phyloP scores from a whole-genome alignment of 768 basidiomycete genomes.

The Rhizopogon roseolus region DNA sequence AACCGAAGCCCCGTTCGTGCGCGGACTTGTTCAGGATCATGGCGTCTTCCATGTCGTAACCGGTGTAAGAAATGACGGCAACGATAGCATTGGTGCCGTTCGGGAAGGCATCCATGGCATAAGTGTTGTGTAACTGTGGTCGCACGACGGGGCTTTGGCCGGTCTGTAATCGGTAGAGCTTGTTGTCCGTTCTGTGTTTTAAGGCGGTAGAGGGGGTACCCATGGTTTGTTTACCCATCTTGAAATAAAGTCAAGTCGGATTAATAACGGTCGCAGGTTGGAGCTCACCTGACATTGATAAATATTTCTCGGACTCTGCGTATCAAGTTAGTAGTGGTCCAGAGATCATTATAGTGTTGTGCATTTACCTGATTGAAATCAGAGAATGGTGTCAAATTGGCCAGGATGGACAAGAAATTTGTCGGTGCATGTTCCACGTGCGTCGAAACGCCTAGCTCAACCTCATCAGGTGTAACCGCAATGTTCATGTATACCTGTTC shows the following conservation, averaged over 20 bases:
- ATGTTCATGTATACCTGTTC: slow-evolving; percentile 99
- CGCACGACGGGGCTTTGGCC: slow-evolving; percentile 95
- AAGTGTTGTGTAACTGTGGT: slow-evolving; percentile 84
- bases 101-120: slow-evolving; percentile 98
- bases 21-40: slow-evolving; percentile 99
- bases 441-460: slow-evolving; percentile 69
- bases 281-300: slow-evolving; percentile 82
- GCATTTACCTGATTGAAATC: slow-evolving; percentile 90
- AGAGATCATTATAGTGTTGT: neutral
- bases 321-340: slow-evolving; percentile 3
- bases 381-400: slow-evolving; percentile 97
- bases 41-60: slow-evolving; percentile 99
- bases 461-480: slow-evolving; percentile 84
- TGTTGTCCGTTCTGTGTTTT: slow-evolving; percentile 94
- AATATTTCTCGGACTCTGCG: slow-evolving; percentile 82
- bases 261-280: neutral
- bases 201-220: slow-evolving; percentile 94
- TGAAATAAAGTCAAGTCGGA: slow-evolving; percentile 3
- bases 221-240: slow-evolving; percentile 99
- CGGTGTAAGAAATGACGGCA: slow-evolving; percentile 99
- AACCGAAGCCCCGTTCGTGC: slow-evolving; percentile 95
- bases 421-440: slow-evolving; percentile 95
- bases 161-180: slow-evolving; percentile 92
- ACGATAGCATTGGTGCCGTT: slow-evolving; percentile 98
- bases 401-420: slow-evolving; percentile 93